A percentile compares a stretch with the other conserved stretches of the same genome.
Evolutionary conservation across 75 land plant species (phyloP).

Genomic region (Pseudotsuga menziesii): DNA sequence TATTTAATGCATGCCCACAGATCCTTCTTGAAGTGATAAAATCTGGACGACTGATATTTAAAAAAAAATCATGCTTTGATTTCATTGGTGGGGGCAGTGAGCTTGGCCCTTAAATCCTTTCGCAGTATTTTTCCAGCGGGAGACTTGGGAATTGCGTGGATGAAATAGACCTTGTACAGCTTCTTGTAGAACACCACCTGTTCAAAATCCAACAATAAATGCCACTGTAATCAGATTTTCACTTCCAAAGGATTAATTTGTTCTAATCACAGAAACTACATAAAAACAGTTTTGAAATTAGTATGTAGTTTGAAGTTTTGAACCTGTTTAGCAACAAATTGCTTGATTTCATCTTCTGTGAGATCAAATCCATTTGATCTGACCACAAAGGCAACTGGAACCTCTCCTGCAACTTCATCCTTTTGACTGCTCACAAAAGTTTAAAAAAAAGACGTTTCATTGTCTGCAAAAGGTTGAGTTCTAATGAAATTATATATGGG

Average conservation of each 20-base stretch:
- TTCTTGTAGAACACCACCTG: conserved; percentile 78
- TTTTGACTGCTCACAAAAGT: conserved; percentile 19
- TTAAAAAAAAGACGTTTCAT: background rate
- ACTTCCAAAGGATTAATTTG: no score
- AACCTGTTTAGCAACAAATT: conserved; percentile 48
- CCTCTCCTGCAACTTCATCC: conserved; percentile 51
- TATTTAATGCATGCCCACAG: no score
- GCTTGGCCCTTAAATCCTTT: conserved; percentile 15
- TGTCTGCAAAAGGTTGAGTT: no score
- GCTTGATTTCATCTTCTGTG: conserved; percentile 50
- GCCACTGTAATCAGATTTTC: background rate
- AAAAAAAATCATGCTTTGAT: no score
- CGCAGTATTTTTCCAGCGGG: conserved; percentile 69
- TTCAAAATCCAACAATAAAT: background rate
- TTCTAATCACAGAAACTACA: no score
- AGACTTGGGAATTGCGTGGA: conserved; percentile 66
- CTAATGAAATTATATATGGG: no score
- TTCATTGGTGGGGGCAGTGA: background rate
- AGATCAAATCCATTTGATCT: conserved; percentile 20
- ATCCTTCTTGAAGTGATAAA: no score
- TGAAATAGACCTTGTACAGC: conserved; percentile 53
- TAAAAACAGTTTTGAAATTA: no score
- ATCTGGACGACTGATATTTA: no score
- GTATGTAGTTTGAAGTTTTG: no score
- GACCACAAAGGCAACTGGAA: conserved; percentile 60